phyloP scores from a whole-genome alignment of 2,329 filamentous ascomycete genomes.

The Trichophyton mentagrophytes region DNA sequence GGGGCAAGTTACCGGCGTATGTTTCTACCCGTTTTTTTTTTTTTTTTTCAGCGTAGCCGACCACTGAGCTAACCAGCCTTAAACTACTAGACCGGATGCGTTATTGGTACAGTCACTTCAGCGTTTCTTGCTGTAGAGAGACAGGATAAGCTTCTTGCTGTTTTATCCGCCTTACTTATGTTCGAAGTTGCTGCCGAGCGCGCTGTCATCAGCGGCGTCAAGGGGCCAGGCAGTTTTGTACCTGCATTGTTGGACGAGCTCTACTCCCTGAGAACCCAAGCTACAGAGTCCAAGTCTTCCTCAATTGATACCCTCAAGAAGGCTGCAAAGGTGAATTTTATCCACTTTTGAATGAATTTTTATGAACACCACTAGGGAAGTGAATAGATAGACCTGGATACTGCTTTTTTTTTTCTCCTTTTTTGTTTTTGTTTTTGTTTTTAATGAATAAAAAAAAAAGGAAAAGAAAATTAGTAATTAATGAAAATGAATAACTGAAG shows the following conservation, averaged over 20 bases:
- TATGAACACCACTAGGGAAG: no score
- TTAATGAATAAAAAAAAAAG: no score
- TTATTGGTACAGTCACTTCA: constrained; percentile 68
- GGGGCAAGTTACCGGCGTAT: constrained; percentile 34
- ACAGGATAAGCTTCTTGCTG: constrained; percentile 56
- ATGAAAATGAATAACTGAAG: no score
- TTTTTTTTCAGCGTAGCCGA: neutral
- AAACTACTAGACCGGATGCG: constrained; percentile 56
- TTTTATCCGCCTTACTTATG: constrained; percentile 58
- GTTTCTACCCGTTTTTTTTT: constrained; percentile 4
- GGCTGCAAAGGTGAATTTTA: constrained; percentile 26
- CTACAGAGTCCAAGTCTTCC: neutral
- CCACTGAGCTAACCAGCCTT: neutral
- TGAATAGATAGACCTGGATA: no score
- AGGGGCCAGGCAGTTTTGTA: constrained; percentile 75
- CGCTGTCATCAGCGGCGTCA: constrained; percentile 47
- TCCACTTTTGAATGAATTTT: constrained; percentile 15
- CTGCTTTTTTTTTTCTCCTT: no score
- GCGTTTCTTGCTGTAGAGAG: constrained; percentile 55
- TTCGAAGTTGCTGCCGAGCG: constrained; percentile 67
- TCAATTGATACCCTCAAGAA: constrained; percentile 22
- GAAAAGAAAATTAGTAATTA: no score
- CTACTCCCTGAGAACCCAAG: constrained; percentile 29
- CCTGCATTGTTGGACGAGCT: constrained; percentile 70
- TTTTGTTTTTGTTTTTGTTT: no score